phyloP scores from a whole-genome alignment of 768 basidiomycete species.

The Kwoniella botswanensis region DNA sequence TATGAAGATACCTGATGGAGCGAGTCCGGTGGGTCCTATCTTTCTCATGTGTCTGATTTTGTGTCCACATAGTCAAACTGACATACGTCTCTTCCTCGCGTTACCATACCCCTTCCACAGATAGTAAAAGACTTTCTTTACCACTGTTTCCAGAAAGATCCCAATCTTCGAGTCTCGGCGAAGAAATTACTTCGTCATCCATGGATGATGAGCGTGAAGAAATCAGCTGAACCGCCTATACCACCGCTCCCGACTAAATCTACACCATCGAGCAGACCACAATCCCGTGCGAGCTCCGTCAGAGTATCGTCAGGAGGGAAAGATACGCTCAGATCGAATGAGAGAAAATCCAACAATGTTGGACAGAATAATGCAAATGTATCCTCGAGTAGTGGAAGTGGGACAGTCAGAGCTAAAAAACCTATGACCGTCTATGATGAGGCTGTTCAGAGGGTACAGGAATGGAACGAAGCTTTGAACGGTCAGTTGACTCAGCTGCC shows the following conservation, averaged over 20 bases:
- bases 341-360: background rate
- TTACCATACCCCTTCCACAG: slow-evolving; percentile 33
- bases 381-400: slow-evolving; percentile 35
- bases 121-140: slow-evolving; percentile 96
- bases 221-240: slow-evolving; percentile 65
- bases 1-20: slow-evolving; percentile 94
- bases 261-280: slow-evolving; percentile 15
- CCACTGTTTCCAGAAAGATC: slow-evolving; percentile 98
- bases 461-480: slow-evolving; percentile 98
- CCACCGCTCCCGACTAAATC: slow-evolving; percentile 11
- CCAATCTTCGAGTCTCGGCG: slow-evolving; percentile 89
- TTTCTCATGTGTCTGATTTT: background rate
- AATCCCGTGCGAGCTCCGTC: slow-evolving; percentile 10
- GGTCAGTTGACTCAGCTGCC: no score
- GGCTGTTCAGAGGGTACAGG: slow-evolving; percentile 90
- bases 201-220: slow-evolving; percentile 89
- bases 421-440: slow-evolving; percentile 77
- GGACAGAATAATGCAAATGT: background rate
- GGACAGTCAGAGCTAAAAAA: slow-evolving; percentile 58
- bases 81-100: background rate
- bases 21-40: slow-evolving; percentile 66
- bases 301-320: slow-evolving; percentile 33
- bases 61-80: background rate
- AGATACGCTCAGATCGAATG: slow-evolving; percentile 18
- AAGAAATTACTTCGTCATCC: slow-evolving; percentile 90